phyloP scores from a whole-genome alignment of 2,329 filamentous ascomycete genomes.

The Daldinia eschscholtzii region DNA sequence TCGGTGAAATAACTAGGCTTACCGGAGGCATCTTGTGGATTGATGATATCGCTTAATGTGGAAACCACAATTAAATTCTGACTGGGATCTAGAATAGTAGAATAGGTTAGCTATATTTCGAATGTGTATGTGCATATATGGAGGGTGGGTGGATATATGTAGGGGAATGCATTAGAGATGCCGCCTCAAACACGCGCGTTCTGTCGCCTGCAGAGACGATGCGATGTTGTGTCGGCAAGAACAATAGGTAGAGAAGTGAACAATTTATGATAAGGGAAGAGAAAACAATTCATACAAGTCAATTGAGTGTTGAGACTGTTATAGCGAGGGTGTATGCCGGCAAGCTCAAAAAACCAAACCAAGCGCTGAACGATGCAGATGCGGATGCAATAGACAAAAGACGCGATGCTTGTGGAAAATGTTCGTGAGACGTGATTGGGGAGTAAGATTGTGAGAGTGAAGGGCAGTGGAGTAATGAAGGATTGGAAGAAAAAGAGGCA shows the following conservation, averaged over 20 bases:
- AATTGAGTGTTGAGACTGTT: constrained; percentile 9
- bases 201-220: neutral
- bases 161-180: constrained; percentile 23
- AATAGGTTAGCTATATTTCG: constrained; percentile 19
- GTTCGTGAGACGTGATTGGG: neutral
- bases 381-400: constrained; percentile 18
- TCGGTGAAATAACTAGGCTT: constrained; percentile 46
- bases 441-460: constrained; percentile 22
- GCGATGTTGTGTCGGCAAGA: constrained; percentile 1
- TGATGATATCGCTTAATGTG: constrained; percentile 29
- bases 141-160: constrained; percentile 16
- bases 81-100: neutral
- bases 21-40: constrained; percentile 55
- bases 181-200: constrained; percentile 34
- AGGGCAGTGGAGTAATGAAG: constrained; percentile 18
- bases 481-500: constrained; percentile 21
- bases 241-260: neutral
- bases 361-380: constrained; percentile 18
- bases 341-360: constrained; percentile 36
- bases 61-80: constrained; percentile 20
- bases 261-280: neutral
- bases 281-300: constrained; percentile 3
- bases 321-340: constrained; percentile 45
- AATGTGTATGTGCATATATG: constrained; percentile 10
- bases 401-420: constrained; percentile 22